Base-by-base conservation (phyloP, 2,329 filamentous ascomycete genomes). In the Aureobasidium lini region DNA sequence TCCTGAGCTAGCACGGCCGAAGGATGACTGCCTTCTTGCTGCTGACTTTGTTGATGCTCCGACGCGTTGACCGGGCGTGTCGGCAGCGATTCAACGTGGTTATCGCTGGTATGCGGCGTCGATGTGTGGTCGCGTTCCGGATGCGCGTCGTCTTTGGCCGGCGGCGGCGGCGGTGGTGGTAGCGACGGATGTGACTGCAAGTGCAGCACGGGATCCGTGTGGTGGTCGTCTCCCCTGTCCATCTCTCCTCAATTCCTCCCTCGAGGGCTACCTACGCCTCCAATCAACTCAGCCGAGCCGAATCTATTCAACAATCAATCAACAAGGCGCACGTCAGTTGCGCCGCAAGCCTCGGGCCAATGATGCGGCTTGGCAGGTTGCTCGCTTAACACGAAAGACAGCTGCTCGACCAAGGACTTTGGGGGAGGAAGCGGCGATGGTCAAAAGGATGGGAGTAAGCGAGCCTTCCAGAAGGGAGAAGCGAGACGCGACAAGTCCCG, bases 321-420 rank as follows among this genome's bases (percentile, higher is more conserved):
- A 48, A 48, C 54, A 57, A 16, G 37, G 23, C 54, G 44, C 54
- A 57, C 54, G 54, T 57, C 54, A 57, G 53, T 57, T 34, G 31
- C 53, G 42, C 40, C 42, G 43, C 54, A 40, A 57, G 43, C 54
- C 54, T 57, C 54, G 54, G 54, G 39, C 54, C 54, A 43, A 39
- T 48, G 40, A 44, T 56, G 40, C 13, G 52, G 40, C 52, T 54
- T 54, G 50, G 50, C 50, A 34, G 40, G 40, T 44, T 46, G 52
- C 52, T 56, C 52, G 52, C 52, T 56, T 56, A 44, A 18, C 37
- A 39, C 49, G 40, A 23, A 36, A 42, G 37, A 42, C 36, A 39
- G 23, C 37, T 39, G 48, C 48, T 50, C 37, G 13, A 53, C 34
- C 23, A 23, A 23, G 23, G 23, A 23, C 23, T 23, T 37, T 52